These are phyloP conservation scores for Clarireedia homoeocarpa DNA, from an alignment of 2,329 filamentous ascomycete species.

Conservation along the genomic window DNA sequence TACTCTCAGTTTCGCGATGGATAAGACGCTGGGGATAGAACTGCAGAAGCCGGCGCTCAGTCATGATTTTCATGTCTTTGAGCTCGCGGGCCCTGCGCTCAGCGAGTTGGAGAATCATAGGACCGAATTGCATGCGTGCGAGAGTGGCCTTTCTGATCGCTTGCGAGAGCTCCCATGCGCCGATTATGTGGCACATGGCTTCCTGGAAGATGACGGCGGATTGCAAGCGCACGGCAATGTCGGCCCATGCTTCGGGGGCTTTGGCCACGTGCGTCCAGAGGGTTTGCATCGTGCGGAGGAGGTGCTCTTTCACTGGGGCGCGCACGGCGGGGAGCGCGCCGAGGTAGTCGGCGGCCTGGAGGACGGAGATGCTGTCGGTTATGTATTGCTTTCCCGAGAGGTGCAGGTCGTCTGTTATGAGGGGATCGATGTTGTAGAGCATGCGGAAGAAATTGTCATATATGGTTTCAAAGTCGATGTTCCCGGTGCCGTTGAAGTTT, in stretches of 20 bases:
- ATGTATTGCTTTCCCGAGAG: slow-evolving; percentile 10
- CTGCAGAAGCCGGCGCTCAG: slow-evolving; percentile 18
- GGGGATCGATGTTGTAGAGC: slow-evolving; percentile 17
- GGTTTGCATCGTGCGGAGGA: slow-evolving; percentile 20
- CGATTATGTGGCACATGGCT: slow-evolving; percentile 23
- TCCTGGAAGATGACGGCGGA: slow-evolving; percentile 26
- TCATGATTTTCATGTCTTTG: slow-evolving; percentile 17
- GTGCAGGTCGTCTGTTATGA: slow-evolving; percentile 10
- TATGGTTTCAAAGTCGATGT: slow-evolving; percentile 12
- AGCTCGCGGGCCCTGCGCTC: slow-evolving; percentile 18
- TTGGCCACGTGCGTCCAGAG: slow-evolving; percentile 21
- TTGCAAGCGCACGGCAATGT: slow-evolving; percentile 19
- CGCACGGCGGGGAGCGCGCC: slow-evolving; percentile 15
- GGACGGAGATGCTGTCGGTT: slow-evolving; percentile 15
- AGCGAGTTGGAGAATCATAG: slow-evolving; percentile 13
- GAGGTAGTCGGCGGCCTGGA: slow-evolving; percentile 20
- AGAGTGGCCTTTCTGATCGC: slow-evolving; percentile 13
- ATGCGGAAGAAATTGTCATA: slow-evolving; percentile 27
- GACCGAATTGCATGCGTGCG: background rate
- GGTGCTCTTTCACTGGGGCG: slow-evolving; percentile 18
- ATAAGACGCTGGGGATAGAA: slow-evolving; percentile 20
- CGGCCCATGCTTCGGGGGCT: slow-evolving; percentile 21
- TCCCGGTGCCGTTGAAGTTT: slow-evolving; percentile 13
- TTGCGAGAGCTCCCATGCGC: slow-evolving; percentile 14
- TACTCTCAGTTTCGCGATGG: slow-evolving; percentile 9